Evolutionary conservation across 208 protist genomes (phyloP).

Genomic region (Trypanosoma conorhini): DNA sequence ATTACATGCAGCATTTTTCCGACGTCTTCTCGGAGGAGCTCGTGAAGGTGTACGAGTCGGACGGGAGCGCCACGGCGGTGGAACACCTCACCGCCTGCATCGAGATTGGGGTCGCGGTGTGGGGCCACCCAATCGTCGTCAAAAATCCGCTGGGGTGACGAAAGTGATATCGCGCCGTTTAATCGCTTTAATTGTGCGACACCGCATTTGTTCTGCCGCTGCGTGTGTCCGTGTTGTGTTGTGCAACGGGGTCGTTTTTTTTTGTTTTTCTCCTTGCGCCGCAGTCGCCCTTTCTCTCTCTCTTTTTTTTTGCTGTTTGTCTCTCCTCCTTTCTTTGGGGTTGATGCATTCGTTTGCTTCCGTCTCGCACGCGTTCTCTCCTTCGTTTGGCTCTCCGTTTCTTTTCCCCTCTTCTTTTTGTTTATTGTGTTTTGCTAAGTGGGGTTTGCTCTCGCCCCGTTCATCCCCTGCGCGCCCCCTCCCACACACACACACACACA

Average conservation of each 20-base stretch:
- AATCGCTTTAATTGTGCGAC: neutral
- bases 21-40: conserved; percentile 84
- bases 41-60: conserved; percentile 74
- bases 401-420: neutral
- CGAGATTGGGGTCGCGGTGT: conserved; percentile 79
- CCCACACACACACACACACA: too few relatives aligned
- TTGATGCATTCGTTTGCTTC: neutral
- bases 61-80: conserved; percentile 74
- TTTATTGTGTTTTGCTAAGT: neutral
- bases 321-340: neutral
- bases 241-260: conserved; percentile 11
- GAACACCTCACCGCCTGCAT: conserved; percentile 84
- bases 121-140: conserved; percentile 63
- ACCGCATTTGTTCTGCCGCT: neutral
- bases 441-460: too few relatives aligned
- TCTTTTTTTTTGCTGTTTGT: neutral
- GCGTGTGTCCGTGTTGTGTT: neutral
- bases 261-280: conserved; percentile 9
- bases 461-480: too few relatives aligned
- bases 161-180: neutral
- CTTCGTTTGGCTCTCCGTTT: too few relatives aligned
- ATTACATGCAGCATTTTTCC: conserved; percentile 89
- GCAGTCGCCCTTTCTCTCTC: neutral
- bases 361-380: too few relatives aligned
- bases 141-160: conserved; percentile 32